Evolutionary conservation across 1,139 yeast genomes (phyloP), one percentile per base, ranked within the genome.

Genomic region (Yamadazyma blattariae): DNA sequence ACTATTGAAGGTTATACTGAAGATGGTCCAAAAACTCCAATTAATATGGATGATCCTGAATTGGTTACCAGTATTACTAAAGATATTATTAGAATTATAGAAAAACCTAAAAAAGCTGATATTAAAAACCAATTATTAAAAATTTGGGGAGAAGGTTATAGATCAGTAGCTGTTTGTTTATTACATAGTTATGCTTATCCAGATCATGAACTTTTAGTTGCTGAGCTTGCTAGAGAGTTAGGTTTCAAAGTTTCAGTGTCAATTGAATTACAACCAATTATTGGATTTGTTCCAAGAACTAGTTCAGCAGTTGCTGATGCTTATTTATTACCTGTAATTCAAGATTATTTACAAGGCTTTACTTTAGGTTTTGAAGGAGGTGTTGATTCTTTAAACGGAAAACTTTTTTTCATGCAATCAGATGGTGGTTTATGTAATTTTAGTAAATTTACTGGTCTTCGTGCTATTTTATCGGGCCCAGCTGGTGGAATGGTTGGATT

Each of bases 261-360:
- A 0, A 74, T 78, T 19, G 72, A 77, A 45, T 64, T 83, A 16
- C 76, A 82, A 32, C 90, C 94, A 7, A 81, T 82, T 82, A 80
- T 84, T 44, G 83, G 82, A 52, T 71, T 77, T 29, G 77, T 84
- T 20, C 75, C 84, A 11, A 65, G 94, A 40, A 85, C 88, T 1
- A 82, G 81, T 45, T 81, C 89, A 13, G 71, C 87, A 3, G 76
- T 79, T 13, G 89, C 86, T 1, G 92, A 85, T 57, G 87, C 92
- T 1, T 84, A 84, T 51, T 59, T 85, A 40, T 82, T 90, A 3
- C 94, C 94, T 1, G 83, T 79, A 33, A 79, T 84, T 33, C 67
- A 74, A 39, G 67, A 74, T 23, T 84, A 84, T 52, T 62, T 84
- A 28, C 56, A 67, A 23, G 74, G 79, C 14, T 82, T 85, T 48